Base-by-base conservation (phyloP, 768 basidiomycete species). In the Mycena haematopus region DNA sequence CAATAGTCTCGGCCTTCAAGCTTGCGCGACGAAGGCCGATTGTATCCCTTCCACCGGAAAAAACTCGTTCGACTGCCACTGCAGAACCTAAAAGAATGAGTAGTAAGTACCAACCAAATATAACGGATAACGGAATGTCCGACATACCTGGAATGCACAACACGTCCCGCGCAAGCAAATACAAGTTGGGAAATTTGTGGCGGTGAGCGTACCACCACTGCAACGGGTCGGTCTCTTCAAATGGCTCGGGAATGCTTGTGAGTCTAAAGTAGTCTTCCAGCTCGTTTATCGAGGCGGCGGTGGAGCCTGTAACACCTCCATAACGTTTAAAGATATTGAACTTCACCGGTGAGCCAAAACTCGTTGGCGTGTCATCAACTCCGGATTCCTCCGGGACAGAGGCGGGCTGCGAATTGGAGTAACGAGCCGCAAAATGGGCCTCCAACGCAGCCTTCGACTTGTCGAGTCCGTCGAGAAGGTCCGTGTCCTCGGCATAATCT, bases 141-240 rank as follows among this genome's bases (percentile, higher is more conserved):
- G n/a, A 17, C 11, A 15, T 63, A 58, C 58, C 59, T 24, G 65
- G 44, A 29, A 60, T 57, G 31, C 42, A 53, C n/a, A 49, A 31
- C 4, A 63, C 19, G 27, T 63, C 31, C n/a, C 65, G 55, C 2
- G 21, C 54, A 22, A 57, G 38, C 10, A n/a, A 42, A 40, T 57
- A 63, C 36, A 66, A 45, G 29, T 57, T 52, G 27, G 63, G 63
- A 35, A 66, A 33, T 35, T 52, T 56, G 14, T 50, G 24, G 31
- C 57, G 56, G 8, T 35, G 62, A 33, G 44, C n/a, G 45, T 44
- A 56, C 65, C 62, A 66, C 60, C 61, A 58, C 40, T 57, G 40
- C 2, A 66, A 17, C 31, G 57, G 51, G 36, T 66, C 56, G 4
- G 46, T 36, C n/a, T 33, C 29, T 22, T 52, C 44, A 21, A 60